phyloP scores from a whole-genome alignment of 768 basidiomycete species.

The Udeniomyces megalosporus region DNA sequence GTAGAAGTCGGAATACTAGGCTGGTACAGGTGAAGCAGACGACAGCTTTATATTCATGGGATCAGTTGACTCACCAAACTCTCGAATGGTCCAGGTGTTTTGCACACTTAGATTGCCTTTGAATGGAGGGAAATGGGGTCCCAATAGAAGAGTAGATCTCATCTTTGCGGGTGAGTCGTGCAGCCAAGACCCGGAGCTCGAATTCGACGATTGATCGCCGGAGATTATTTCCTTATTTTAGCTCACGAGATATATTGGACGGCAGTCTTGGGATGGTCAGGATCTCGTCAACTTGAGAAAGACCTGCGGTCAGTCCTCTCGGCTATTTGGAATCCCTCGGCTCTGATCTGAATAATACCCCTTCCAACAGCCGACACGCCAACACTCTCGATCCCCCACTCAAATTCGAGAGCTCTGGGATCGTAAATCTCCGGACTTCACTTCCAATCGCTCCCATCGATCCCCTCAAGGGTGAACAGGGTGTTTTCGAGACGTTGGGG shows the following conservation, averaged over 20 bases:
- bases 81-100: slow-evolving; percentile 73
- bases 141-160: slow-evolving; percentile 61
- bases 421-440: slow-evolving; percentile 24
- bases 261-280: slow-evolving; percentile 81
- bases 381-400: slow-evolving; percentile 45
- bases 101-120: slow-evolving; percentile 64
- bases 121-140: slow-evolving; percentile 28
- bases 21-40: no score
- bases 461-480: slow-evolving; percentile 53
- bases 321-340: slow-evolving; percentile 36
- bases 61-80: no score
- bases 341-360: background rate
- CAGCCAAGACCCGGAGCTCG: no score
- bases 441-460: slow-evolving; percentile 22
- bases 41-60: no score
- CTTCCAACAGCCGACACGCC: slow-evolving; percentile 2
- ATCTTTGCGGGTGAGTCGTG: slow-evolving; percentile 42
- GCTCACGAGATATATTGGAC: slow-evolving; percentile 67
- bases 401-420: slow-evolving; percentile 68
- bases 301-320: slow-evolving; percentile 62
- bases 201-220: background rate
- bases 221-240: slow-evolving; percentile 19
- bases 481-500: slow-evolving; percentile 55
- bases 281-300: slow-evolving; percentile 76
- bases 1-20: slow-evolving; percentile 54